A percentile compares a stretch with the other conserved stretches of the same genome.
Evolutionary conservation across 202 grass and related monocot genomes (phyloP).

Genomic region (Eragrostis tef): DNA sequence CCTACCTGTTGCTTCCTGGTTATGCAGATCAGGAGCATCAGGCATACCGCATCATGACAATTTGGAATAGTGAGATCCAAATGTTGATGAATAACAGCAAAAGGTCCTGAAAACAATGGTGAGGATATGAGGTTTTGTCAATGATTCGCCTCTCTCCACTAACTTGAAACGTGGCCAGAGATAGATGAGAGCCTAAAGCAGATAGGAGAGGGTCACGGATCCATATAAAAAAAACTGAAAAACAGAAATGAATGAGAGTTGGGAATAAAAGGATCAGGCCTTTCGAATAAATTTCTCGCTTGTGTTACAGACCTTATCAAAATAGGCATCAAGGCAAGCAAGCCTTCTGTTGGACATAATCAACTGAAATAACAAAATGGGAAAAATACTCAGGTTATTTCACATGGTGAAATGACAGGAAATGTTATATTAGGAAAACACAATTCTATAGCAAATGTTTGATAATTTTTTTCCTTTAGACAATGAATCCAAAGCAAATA

Average conservation of each 20-base stretch:
- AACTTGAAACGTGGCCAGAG: conserved; percentile 90
- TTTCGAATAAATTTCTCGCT: conserved; percentile 16
- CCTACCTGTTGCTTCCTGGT: conserved; percentile 75
- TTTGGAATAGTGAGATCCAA: conserved; percentile 68
- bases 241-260: neutral
- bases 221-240: conserved; percentile 11
- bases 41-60: conserved; percentile 74
- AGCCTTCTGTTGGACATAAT: conserved; percentile 74
- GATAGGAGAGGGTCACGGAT: neutral
- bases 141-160: too few relatives aligned
- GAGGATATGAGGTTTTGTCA: neutral
- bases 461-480: conserved; percentile 5
- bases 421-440: conserved; percentile 11
- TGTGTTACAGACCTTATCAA: conserved; percentile 72
- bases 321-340: conserved; percentile 72
- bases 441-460: neutral
- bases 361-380: conserved; percentile 64
- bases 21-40: conserved; percentile 96
- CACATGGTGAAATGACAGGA: neutral
- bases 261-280: neutral
- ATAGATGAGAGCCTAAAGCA: conserved; percentile 65
- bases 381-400: conserved; percentile 10
- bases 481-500: conserved; percentile 26
- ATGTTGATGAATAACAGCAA: conserved; percentile 78
- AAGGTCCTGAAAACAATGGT: conserved; percentile 70